These are phyloP conservation scores for Carallia pectinifolia DNA, from an alignment of 345 rosid species.

Conservation along the genomic window DNA sequence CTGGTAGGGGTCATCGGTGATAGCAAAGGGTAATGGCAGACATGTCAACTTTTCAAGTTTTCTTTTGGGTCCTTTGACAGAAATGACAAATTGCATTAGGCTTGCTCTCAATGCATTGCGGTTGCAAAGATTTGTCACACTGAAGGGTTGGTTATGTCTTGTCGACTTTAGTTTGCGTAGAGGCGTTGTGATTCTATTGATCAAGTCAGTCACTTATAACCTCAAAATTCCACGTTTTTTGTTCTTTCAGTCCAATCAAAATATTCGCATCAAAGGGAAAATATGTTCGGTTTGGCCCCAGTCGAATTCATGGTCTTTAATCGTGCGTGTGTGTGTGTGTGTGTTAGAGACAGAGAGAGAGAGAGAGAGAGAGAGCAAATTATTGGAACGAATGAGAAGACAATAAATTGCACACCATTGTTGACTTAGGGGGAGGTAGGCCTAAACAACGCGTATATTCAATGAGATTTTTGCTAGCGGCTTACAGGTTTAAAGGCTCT, in stretches of 20 bases:
- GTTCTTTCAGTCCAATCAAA: not conserved
- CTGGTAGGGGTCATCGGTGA: conserved; percentile 15
- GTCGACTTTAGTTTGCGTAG: conserved; percentile 23
- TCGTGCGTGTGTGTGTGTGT: too few species aligned
- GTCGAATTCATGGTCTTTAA: not conserved
- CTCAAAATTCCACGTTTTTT: not conserved
- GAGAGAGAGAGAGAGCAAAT: too few species aligned
- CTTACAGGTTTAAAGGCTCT: too few species aligned
- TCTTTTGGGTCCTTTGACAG: conserved; percentile 9
- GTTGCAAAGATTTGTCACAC: conserved; percentile 1
- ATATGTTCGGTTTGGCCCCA: not conserved
- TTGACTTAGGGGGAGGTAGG: too few species aligned
- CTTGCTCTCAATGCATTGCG: conserved; percentile 3
- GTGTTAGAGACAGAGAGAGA: too few species aligned
- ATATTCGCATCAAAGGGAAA: not conserved
- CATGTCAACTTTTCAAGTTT: conserved; percentile 20
- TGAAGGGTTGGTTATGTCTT: conserved; percentile 32
- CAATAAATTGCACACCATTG: too few species aligned
- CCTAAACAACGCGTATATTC: too few species aligned
- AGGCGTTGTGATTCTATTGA: conserved; percentile 11
- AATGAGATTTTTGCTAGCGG: too few species aligned
- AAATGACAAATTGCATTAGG: conserved; percentile 8
- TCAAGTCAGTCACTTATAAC: not conserved
- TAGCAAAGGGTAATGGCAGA: conserved; percentile 35
- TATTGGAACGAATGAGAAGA: too few species aligned